Evolutionary conservation across 129 eudicot genomes (phyloP).

Genomic region (Lactuca saligna): DNA sequence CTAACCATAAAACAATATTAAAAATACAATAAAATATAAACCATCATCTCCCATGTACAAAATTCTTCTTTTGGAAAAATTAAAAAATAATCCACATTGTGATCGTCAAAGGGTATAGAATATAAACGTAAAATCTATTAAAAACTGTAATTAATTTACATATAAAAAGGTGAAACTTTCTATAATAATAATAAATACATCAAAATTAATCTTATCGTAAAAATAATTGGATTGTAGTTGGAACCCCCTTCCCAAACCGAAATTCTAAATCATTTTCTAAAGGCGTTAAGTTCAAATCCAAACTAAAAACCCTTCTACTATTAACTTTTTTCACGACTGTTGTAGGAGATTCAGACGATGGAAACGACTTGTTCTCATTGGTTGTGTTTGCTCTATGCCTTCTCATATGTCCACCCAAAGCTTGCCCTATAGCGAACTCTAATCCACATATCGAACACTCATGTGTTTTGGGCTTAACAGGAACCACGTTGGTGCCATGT

Average conservation of each 20-base stretch:
- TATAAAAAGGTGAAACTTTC: neutral
- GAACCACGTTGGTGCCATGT: slow-evolving; percentile 17
- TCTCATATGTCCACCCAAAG: slow-evolving; percentile 94
- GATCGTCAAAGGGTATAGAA: neutral
- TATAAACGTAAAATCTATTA: neutral
- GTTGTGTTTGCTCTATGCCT: slow-evolving; percentile 48
- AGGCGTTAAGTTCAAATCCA: slow-evolving; percentile 87
- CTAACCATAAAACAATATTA: slow-evolving; percentile 9
- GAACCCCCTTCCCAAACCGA: slow-evolving; percentile 32
- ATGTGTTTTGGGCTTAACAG: slow-evolving; percentile 65
- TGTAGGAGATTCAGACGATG: slow-evolving; percentile 9
- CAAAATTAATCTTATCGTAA: slow-evolving; percentile 19
- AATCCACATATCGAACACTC: slow-evolving; percentile 88
- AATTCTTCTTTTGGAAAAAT: neutral
- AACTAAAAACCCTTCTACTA: slow-evolving; percentile 42
- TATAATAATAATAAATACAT: neutral
- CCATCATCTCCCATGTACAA: slow-evolving; percentile 27
- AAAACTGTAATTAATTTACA: slow-evolving; percentile 8
- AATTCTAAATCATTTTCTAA: slow-evolving; percentile 63
- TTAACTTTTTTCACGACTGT: slow-evolving; percentile 47
- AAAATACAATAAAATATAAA: slow-evolving; percentile 13
- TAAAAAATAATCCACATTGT: neutral
- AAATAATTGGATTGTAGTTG: slow-evolving; percentile 33
- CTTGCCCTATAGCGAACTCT: slow-evolving; percentile 83
- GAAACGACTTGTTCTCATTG: slow-evolving; percentile 22